Percentiles rank a stretch among this genome's conserved stretches.
phyloP scores from a whole-genome alignment of 1,139 yeast species.

The Suhomyces guaymorum region DNA sequence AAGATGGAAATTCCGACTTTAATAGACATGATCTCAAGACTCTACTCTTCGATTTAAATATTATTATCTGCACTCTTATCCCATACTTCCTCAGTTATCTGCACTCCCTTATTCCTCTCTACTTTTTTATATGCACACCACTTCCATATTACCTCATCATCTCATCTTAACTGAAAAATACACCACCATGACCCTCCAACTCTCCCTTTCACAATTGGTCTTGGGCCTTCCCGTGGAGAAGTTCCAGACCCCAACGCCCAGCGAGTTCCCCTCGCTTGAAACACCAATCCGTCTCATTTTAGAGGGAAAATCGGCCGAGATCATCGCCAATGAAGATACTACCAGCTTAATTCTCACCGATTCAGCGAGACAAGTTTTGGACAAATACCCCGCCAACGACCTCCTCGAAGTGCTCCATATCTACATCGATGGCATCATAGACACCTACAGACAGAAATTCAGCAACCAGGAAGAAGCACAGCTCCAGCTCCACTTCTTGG shows the following conservation, averaged over 20 bases:
- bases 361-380: constrained; percentile 8
- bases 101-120: too few relatives aligned
- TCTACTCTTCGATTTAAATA: too few relatives aligned
- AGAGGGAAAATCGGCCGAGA: constrained; percentile 29
- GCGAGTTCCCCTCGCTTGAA: constrained; percentile 10
- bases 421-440: constrained; percentile 22
- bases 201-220: constrained; percentile 27
- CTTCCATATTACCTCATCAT: too few relatives aligned
- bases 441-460: constrained; percentile 15
- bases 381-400: constrained; percentile 18
- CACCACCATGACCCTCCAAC: constrained; percentile 16
- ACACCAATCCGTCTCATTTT: constrained; percentile 20
- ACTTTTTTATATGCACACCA: too few relatives aligned
- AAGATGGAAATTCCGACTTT: too few relatives aligned
- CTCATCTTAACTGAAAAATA: not conserved
- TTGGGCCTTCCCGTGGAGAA: constrained; percentile 28
- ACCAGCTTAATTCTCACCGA: constrained; percentile 9
- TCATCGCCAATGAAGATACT: constrained; percentile 20
- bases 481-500: constrained; percentile 39
- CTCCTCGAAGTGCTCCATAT: constrained; percentile 23
- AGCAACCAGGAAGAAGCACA: constrained; percentile 16
- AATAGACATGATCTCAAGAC: too few relatives aligned
- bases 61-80: too few relatives aligned
- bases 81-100: too few relatives aligned
- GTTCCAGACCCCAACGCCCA: constrained; percentile 15